Conservation (phyloP, 768 basidiomycete species). For the Megacollybia marginata region DNA sequence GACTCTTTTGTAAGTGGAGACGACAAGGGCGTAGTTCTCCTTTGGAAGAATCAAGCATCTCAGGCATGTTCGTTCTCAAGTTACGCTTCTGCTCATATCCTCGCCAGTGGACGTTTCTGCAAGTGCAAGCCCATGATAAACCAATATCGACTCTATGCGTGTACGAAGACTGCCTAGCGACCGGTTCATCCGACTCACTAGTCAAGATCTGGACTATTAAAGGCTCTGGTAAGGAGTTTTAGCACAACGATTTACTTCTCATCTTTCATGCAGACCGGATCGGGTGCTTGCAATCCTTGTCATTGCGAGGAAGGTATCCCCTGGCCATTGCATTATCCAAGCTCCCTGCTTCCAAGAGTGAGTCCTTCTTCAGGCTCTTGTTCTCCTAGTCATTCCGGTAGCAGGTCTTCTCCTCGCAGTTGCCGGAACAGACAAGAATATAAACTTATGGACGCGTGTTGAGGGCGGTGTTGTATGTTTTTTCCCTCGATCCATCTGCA, state of each 20-base stretch:
- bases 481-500: not conserved
- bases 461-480: constrained; percentile 39
- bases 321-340: constrained; percentile 55
- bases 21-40: constrained; percentile 56
- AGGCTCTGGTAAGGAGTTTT: constrained; percentile 1
- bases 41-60: constrained; percentile 48
- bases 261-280: too few relatives aligned
- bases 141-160: constrained; percentile 65
- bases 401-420: constrained; percentile 69
- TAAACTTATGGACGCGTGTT: constrained; percentile 72
- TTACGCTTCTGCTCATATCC: constrained; percentile 9
- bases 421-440: constrained; percentile 70
- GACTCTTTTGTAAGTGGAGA: constrained; percentile 64
- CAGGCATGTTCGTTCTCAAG: constrained; percentile 24
- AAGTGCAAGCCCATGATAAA: constrained; percentile 54
- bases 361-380: constrained; percentile 6
- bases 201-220: constrained; percentile 62
- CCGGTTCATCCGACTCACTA: constrained; percentile 76
- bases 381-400: not conserved
- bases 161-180: constrained; percentile 44
- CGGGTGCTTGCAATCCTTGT: constrained; percentile 42
- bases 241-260: too few relatives aligned
- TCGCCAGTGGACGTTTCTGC: constrained; percentile 49
- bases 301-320: constrained; percentile 65
- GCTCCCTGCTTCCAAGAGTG: constrained; percentile 69